Evolutionary conservation across 2,329 filamentous ascomycete genomes (phyloP).

Genomic region (Ceratocystis papillata): DNA sequence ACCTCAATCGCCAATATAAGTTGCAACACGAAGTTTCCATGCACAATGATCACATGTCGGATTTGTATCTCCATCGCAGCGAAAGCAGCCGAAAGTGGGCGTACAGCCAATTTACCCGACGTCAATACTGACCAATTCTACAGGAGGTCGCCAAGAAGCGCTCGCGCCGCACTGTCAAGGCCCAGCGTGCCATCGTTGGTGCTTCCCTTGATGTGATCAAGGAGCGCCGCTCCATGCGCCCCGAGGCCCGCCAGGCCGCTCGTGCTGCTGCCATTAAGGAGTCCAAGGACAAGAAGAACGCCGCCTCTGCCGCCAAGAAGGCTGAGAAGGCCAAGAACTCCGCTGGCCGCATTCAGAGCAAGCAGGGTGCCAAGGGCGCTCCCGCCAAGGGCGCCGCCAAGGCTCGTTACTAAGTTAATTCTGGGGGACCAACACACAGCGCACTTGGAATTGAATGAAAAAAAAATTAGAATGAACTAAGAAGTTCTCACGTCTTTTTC

Average conservation of each 20-base stretch:
- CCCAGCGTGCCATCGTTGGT: slow-evolving; percentile 97
- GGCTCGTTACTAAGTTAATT: slow-evolving; percentile 56
- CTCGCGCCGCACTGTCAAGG: slow-evolving; percentile 93
- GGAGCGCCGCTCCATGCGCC: slow-evolving; percentile 90
- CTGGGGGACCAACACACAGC: slow-evolving; percentile 22
- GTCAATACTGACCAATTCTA: slow-evolving; percentile 36
- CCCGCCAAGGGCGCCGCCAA: slow-evolving; percentile 74
- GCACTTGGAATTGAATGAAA: slow-evolving; percentile 24
- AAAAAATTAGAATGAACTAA: slow-evolving; percentile 25
- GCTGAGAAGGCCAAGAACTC: slow-evolving; percentile 98
- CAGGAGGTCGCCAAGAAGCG: slow-evolving; percentile 99
- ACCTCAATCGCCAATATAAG: not conserved
- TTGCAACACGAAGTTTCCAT: not conserved
- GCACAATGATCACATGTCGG: not conserved
- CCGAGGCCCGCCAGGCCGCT: slow-evolving; percentile 87
- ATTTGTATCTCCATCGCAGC: not conserved
- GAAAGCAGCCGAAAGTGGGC: not conserved
- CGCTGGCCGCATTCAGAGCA: slow-evolving; percentile 72
- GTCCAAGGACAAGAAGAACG: slow-evolving; percentile 96
- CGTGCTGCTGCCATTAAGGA: slow-evolving; percentile 87
- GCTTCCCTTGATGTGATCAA: slow-evolving; percentile 99
- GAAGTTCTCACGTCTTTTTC: slow-evolving; percentile 18
- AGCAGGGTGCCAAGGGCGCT: slow-evolving; percentile 93
- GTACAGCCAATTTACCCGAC: not conserved
- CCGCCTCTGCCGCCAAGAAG: slow-evolving; percentile 86